These are phyloP conservation scores for Pedinophyceae sp. DNA, from an alignment of 139 green algal genomes.

Conservation along the genomic window DNA sequence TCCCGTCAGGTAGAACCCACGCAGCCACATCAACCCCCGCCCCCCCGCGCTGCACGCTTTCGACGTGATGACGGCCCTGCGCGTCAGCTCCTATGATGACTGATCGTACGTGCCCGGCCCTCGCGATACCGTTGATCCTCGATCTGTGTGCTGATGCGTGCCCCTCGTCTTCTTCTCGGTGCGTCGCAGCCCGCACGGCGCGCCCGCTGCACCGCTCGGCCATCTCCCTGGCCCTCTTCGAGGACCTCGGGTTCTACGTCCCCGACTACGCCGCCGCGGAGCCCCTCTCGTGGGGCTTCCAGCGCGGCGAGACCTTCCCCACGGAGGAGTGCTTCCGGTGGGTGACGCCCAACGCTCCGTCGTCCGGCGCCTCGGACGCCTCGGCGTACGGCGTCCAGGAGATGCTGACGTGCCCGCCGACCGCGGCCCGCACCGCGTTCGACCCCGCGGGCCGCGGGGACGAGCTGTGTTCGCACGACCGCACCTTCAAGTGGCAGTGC, in stretches of 20 bases:
- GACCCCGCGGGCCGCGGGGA: not conserved
- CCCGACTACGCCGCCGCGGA: not conserved
- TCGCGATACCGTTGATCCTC: no score
- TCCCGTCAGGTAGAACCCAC: no score
- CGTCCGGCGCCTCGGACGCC: not conserved
- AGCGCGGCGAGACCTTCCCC: not conserved
- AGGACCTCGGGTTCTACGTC: not conserved
- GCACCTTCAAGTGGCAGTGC: not conserved
- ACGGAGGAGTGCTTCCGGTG: not conserved
- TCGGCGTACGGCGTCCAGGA: no score
- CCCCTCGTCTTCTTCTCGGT: no score
- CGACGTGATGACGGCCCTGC: no score
- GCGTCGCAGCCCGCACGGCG: no score
- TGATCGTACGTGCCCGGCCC: no score
- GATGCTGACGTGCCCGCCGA: no score
- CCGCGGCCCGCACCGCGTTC: not conserved
- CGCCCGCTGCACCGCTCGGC: not conserved
- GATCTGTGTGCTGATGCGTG: no score
- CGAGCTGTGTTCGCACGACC: not conserved
- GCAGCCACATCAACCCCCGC: no score
- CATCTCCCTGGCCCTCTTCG: not conserved
- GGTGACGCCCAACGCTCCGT: not conserved
- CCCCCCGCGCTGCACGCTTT: no score
- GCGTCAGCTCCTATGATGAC: no score
- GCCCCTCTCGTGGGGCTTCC: not conserved